Conservation (phyloP, 805 yeast species). For the Starmerella stigmatis region DNA sequence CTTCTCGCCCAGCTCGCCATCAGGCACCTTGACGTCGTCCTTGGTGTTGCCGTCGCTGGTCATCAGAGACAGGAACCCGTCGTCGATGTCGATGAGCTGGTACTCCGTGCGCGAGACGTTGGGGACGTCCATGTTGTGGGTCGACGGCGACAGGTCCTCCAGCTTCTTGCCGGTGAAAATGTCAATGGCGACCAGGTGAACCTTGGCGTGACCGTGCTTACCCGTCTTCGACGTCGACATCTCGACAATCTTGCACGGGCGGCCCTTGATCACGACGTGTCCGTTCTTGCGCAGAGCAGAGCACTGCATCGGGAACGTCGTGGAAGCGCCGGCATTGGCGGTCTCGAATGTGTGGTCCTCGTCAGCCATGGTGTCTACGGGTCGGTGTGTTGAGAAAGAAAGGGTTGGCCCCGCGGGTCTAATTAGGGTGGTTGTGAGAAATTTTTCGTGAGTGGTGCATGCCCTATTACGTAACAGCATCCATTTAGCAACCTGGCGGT, state of each 20-base stretch:
- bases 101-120: constrained; percentile 89
- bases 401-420: constrained; percentile 4
- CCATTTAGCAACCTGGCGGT: background rate
- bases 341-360: constrained; percentile 79
- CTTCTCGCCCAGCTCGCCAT: constrained; percentile 92
- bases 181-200: constrained; percentile 97
- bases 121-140: constrained; percentile 99
- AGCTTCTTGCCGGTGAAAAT: constrained; percentile 98
- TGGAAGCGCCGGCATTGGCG: constrained; percentile 98
- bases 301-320: constrained; percentile 98
- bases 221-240: constrained; percentile 99
- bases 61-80: constrained; percentile 95
- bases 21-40: constrained; percentile 98
- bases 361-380: constrained; percentile 31
- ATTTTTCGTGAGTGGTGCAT: constrained; percentile 14
- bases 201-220: constrained; percentile 99
- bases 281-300: constrained; percentile 99
- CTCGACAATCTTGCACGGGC: constrained; percentile 99
- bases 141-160: constrained; percentile 99
- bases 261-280: constrained; percentile 94
- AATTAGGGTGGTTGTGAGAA: constrained; percentile 8
- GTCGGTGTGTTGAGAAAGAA: constrained; percentile 5
- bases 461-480: constrained; percentile 10
- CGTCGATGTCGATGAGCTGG: constrained; percentile 95
- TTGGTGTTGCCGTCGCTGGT: constrained; percentile 96